Evolutionary conservation across 2,329 filamentous ascomycete genomes (phyloP).

Genomic region (Cladosporium sp.): DNA sequence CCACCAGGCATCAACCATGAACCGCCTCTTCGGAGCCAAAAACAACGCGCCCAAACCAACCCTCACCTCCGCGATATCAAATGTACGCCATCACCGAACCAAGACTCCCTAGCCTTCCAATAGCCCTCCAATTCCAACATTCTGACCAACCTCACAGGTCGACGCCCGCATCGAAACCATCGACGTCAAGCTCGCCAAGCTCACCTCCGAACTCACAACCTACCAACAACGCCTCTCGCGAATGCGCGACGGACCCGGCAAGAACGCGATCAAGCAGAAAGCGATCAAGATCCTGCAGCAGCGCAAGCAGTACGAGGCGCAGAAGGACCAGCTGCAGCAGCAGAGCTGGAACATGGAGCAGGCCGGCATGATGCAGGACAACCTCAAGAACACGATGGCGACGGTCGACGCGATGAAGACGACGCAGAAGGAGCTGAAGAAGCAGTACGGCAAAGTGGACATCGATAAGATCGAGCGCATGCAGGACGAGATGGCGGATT

Average conservation of each 20-base stretch:
- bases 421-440: slow-evolving; percentile 87
- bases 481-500: slow-evolving; percentile 98
- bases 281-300: slow-evolving; percentile 92
- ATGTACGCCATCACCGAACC: slow-evolving; percentile 55
- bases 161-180: slow-evolving; percentile 81
- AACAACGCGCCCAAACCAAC: slow-evolving; percentile 86
- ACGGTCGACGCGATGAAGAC: slow-evolving; percentile 97
- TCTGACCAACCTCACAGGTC: slow-evolving; percentile 52
- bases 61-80: slow-evolving; percentile 77
- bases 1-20: slow-evolving; percentile 62
- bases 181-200: slow-evolving; percentile 90
- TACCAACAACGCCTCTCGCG: slow-evolving; percentile 86
- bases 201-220: slow-evolving; percentile 84
- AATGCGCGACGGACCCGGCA: slow-evolving; percentile 95
- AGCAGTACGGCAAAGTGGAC: slow-evolving; percentile 96
- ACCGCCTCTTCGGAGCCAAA: slow-evolving; percentile 91
- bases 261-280: slow-evolving; percentile 89
- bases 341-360: slow-evolving; percentile 99
- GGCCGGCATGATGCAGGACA: slow-evolving; percentile 97
- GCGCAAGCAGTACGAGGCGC: slow-evolving; percentile 89
- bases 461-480: slow-evolving; percentile 96
- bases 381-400: slow-evolving; percentile 97
- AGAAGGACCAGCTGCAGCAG: slow-evolving; percentile 88
- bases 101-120: background rate
- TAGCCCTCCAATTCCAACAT: background rate